Percentiles rank a stretch among this genome's conserved stretches.
phyloP scores from a whole-genome alignment of 1,284 basidiomycete species.

The Tylopilus microsporus region DNA sequence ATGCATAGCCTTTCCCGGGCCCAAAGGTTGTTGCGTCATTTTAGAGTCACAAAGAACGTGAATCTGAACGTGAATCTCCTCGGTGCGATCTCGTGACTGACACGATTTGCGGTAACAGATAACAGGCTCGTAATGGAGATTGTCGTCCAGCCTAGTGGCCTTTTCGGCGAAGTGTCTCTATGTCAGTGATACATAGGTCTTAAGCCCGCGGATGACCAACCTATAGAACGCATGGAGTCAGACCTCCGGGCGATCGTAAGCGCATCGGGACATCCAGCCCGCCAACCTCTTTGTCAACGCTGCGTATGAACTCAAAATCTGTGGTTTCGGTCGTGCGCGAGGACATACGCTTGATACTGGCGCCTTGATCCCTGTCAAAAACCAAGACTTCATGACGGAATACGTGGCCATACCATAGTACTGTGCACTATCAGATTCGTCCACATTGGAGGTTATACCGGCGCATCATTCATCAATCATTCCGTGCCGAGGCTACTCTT shows the following conservation, averaged over 20 bases:
- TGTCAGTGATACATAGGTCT: conserved; percentile 41
- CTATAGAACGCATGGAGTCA: too few species aligned
- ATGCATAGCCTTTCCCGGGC: neutral
- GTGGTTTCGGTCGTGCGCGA: conserved; percentile 95
- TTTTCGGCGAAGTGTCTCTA: conserved; percentile 97
- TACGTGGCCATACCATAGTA: conserved; percentile 99
- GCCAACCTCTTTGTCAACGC: conserved; percentile 62
- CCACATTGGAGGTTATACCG: too few species aligned
- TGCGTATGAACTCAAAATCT: conserved; percentile 97
- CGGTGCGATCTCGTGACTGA: conserved; percentile 16
- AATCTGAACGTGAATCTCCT: conserved; percentile 53
- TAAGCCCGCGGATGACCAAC: too few species aligned
- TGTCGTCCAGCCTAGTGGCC: conserved; percentile 80
- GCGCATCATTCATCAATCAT: too few species aligned
- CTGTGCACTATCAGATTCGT: too few species aligned
- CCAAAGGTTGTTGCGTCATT: conserved; percentile 82
- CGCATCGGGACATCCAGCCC: too few species aligned
- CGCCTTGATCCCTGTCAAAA: conserved; percentile 47
- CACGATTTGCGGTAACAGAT: conserved; percentile 48
- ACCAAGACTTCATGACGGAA: conserved; percentile 99
- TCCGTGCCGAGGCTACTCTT: too few species aligned
- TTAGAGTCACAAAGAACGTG: conserved; percentile 93
- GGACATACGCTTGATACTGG: conserved; percentile 85
- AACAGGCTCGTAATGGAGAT: conserved; percentile 96
- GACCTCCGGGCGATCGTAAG: too few species aligned